Percentiles rank a stretch among this genome's conserved stretches.
Evolutionary conservation across 306 rosid species (phyloP).

Genomic region (Cucurbita maxima): DNA sequence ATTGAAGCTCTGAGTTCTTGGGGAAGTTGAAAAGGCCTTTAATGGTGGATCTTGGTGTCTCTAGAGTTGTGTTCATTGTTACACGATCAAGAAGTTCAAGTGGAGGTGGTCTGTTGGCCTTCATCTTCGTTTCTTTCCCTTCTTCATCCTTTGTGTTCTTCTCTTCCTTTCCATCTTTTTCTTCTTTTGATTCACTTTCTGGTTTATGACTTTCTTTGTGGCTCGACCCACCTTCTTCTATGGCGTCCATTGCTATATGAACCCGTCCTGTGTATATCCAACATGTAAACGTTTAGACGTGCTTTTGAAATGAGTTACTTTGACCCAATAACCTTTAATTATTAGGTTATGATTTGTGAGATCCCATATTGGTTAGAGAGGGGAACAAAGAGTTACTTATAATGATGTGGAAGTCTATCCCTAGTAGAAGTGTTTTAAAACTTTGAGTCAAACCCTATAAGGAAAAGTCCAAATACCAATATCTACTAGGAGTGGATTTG

Average conservation of each 20-base stretch:
- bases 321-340: too few species aligned
- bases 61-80: slow-evolving; percentile 29
- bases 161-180: slow-evolving; percentile 7
- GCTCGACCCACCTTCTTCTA: slow-evolving; percentile 22
- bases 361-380: too few species aligned
- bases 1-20: slow-evolving; percentile 26
- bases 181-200: neutral
- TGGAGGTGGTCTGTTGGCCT: slow-evolving; percentile 25
- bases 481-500: accelerated
- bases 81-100: slow-evolving; percentile 34
- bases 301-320: too few species aligned
- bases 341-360: too few species aligned
- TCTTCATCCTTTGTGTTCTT: neutral
- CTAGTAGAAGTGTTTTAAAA: too few species aligned
- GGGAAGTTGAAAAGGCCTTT: slow-evolving; percentile 29
- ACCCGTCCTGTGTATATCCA: slow-evolving; percentile 9
- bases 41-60: slow-evolving; percentile 53
- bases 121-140: slow-evolving; percentile 3
- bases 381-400: too few species aligned
- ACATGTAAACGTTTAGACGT: too few species aligned
- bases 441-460: too few species aligned
- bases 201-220: slow-evolving; percentile 6
- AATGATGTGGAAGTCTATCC: too few species aligned
- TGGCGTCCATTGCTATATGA: slow-evolving; percentile 25
- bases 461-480: too few species aligned